Base-by-base conservation (phyloP, 2,329 filamentous ascomycete species). In the Diplodia sapinea region DNA sequence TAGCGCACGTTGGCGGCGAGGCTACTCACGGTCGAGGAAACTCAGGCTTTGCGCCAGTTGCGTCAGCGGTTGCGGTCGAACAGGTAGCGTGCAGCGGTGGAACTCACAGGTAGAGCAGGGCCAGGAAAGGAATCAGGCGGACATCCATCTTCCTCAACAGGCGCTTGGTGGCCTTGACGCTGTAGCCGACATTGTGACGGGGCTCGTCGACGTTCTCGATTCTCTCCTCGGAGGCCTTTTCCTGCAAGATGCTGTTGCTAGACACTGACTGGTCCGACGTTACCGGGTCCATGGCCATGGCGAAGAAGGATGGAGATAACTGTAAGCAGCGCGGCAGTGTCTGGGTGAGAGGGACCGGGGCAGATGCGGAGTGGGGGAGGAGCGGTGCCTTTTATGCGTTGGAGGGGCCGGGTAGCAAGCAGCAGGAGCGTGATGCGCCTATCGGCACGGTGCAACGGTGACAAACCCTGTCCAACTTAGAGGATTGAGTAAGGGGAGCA, bases 61-160 rank as follows among this genome's bases (percentile, higher is more conserved):
- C 31, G 70, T 61, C 38, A 64, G 51, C 7, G 12, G 11, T 5
- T n/a, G 33, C 47, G 65, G 12, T 52, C 12, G 15, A 12, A 15
- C 23, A 47, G 13, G 33, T 12, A 40, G 12, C 8, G 11, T 26
- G 23, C 50, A 29, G 43, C n/a, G 31, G 13, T 33, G 15, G 33
- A 63, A 73, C 77, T 69, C 68, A 82, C 78, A 89, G 77, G 70
- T 88, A 88, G 20, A 89, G 81, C 0, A 89, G 73, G 4, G 86
- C 83, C 69, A 89, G 82, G 74, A 88, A 85, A 0, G 87, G 87
- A 54, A 89, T 83, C 26, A 89, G 81, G 72, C 82, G 79, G 79
- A 82, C 77, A 74, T 88, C 83, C 70, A 86, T 79, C 76, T 85
- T 85, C 71, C 83, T 78, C 47, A 88, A 72, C 0, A 88, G 81